Conservation (phyloP, 805 yeast species). For the Komagataella mondaviorum region DNA sequence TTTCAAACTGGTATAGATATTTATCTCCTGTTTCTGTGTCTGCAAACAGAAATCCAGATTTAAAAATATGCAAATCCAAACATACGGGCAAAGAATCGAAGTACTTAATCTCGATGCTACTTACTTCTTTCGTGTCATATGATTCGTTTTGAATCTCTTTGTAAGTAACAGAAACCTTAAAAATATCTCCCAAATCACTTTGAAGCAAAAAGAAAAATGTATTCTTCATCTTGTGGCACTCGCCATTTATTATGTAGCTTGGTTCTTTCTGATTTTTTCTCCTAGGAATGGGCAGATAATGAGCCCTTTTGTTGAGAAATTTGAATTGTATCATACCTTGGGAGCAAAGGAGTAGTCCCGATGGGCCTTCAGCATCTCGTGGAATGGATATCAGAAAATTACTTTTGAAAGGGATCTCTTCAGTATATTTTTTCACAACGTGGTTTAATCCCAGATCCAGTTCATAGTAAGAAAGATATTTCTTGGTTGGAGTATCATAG, state of each 20-base stretch:
- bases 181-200: conserved; percentile 58
- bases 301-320: conserved; percentile 20
- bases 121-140: conserved; percentile 20
- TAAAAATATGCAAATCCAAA: conserved; percentile 42
- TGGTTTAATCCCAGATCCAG: conserved; percentile 79
- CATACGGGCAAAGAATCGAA: conserved; percentile 68
- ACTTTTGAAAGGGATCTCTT: conserved; percentile 23
- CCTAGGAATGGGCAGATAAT: conserved; percentile 42
- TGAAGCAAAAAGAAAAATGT: conserved; percentile 62
- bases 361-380: conserved; percentile 54
- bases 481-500: conserved; percentile 20
- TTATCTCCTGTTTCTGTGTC: conserved; percentile 52
- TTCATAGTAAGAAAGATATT: conserved; percentile 54
- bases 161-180: conserved; percentile 44
- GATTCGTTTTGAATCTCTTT: conserved; percentile 26
- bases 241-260: conserved; percentile 35
- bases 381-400: conserved; percentile 56
- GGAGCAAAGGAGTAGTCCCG: conserved; percentile 58
- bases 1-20: conserved; percentile 64
- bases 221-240: conserved; percentile 51
- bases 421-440: conserved; percentile 40
- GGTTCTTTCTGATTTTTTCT: conserved; percentile 17
- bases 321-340: conserved; percentile 39
- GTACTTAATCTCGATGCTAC: conserved; percentile 38
- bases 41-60: conserved; percentile 65